Base-by-base conservation (phyloP, 2,329 filamentous ascomycete genomes). In the Plectosphaerella sp. region DNA sequence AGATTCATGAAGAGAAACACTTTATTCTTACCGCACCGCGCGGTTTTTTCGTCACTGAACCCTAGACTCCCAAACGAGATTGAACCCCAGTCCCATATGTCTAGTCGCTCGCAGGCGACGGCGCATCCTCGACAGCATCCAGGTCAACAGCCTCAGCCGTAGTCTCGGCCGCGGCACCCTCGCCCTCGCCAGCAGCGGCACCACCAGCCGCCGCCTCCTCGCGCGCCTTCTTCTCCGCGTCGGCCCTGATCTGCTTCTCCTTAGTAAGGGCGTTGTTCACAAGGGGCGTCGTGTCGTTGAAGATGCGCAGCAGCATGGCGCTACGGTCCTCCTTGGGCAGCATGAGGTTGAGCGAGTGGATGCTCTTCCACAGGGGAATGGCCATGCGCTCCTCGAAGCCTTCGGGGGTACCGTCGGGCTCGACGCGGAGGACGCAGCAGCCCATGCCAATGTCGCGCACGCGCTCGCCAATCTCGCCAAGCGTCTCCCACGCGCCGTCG, bases 301-400 rank as follows among this genome's bases (percentile, higher is more conserved):
- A 99, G 55, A 99, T 78, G 20, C 94, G 81, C 57, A 97, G 77
- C 60, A 97, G 74, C 90, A 97, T 95, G 1, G 94, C 94, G 22
- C 85, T 87, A 15, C 94, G 84, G 59, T 99, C 94, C 68, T 99
- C 94, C 75, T 99, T 99, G 48, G 94, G 93, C 64, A 99, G 78
- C 94, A 99, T 99, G 50, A 99, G 82, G 68, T 99, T 99, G 54
- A 97, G 78, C 18, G 88, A 93, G 61, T 92, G 86, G 55, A 96
- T 82, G 66, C 91, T 95, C 72, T 95, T 88, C 94, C 94, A 99
- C 25, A 99, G 75, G 4, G 94, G 94, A 16, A 99, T 79, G 2
- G 93, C 89, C 83, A 97, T 91, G 24, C 83, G 78, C 74, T 97
- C 93, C 22, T 72, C 69, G 56, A 85, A 86, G 45, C 79, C 76